phyloP scores from a whole-genome alignment of 192 early-diverging fungal genomes.

The Entrophospora sp. region DNA sequence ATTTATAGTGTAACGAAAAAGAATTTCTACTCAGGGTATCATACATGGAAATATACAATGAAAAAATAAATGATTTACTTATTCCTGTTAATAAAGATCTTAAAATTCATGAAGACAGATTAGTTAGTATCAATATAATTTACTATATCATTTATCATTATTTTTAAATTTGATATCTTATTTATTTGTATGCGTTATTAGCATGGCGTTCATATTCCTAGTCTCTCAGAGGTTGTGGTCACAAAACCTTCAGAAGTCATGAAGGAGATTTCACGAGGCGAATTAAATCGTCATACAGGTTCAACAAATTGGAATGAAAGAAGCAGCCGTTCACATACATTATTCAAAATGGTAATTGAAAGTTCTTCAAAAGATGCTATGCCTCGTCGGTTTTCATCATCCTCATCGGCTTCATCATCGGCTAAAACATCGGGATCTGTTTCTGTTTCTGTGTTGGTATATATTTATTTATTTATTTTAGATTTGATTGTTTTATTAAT shows the following conservation, averaged over 20 bases:
- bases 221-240: slow-evolving; percentile 67
- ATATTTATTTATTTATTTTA: neutral
- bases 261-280: slow-evolving; percentile 66
- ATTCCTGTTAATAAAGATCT: slow-evolving; percentile 74
- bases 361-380: slow-evolving; percentile 34
- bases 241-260: slow-evolving; percentile 63
- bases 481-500: neutral
- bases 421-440: slow-evolving; percentile 18
- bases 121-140: slow-evolving; percentile 21
- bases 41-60: slow-evolving; percentile 98
- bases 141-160: no score
- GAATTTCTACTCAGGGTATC: slow-evolving; percentile 92
- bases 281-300: slow-evolving; percentile 78
- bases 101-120: slow-evolving; percentile 72
- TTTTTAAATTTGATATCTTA: no score
- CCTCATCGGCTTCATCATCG: slow-evolving; percentile 17
- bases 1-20: slow-evolving; percentile 45
- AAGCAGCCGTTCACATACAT: slow-evolving; percentile 88
- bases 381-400: slow-evolving; percentile 23
- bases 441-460: slow-evolving; percentile 7
- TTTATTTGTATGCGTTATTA: no score
- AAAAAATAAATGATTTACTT: slow-evolving; percentile 83
- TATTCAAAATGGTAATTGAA: slow-evolving; percentile 88
- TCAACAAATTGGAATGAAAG: slow-evolving; percentile 90
- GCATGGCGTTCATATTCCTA: slow-evolving; percentile 66